These are phyloP conservation scores for Phanerochaete sordida DNA, from an alignment of 768 basidiomycete species.

Conservation along the genomic window DNA sequence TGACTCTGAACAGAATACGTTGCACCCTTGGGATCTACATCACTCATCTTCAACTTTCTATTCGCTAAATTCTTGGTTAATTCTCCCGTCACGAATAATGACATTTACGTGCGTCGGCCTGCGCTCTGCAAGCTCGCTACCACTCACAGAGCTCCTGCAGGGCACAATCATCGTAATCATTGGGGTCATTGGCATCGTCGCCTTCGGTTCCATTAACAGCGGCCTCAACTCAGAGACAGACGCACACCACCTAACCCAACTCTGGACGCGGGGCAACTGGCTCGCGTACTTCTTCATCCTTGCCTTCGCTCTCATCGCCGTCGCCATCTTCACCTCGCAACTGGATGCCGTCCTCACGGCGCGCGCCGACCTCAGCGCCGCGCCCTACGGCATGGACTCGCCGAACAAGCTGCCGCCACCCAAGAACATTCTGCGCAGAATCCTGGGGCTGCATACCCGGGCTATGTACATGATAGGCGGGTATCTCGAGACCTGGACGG, in stretches of 20 bases:
- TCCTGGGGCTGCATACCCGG: conserved; percentile 40
- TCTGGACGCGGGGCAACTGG: conserved; percentile 90
- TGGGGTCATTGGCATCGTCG: conserved; percentile 85
- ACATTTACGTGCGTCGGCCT: conserved; percentile 63
- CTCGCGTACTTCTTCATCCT: conserved; percentile 87
- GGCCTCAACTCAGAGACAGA: conserved; percentile 74
- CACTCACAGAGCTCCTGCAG: conserved; percentile 30
- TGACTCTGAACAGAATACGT: conserved; percentile 70
- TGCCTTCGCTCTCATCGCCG: conserved; percentile 57
- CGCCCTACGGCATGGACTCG: conserved; percentile 40
- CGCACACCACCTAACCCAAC: conserved; percentile 68
- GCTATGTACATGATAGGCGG: conserved; percentile 54
- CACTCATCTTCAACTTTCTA: conserved; percentile 94
- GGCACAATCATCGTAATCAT: conserved; percentile 81
- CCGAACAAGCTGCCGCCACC: conserved; percentile 10
- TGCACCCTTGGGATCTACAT: conserved; percentile 90
- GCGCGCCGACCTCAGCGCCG: conserved; percentile 64
- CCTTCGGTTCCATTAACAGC: conserved; percentile 80
- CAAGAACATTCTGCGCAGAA: conserved; percentile 28
- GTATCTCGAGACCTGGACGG: conserved; percentile 71
- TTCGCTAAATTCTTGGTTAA: conserved; percentile 89
- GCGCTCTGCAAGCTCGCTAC: conserved; percentile 1
- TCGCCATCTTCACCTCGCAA: conserved; percentile 65
- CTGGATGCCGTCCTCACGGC: conserved; percentile 72
- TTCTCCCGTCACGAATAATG: conserved; percentile 77